These are phyloP conservation scores for Fusarium lyarnte DNA, from an alignment of 2,329 filamentous ascomycete species.

Conservation along the genomic window DNA sequence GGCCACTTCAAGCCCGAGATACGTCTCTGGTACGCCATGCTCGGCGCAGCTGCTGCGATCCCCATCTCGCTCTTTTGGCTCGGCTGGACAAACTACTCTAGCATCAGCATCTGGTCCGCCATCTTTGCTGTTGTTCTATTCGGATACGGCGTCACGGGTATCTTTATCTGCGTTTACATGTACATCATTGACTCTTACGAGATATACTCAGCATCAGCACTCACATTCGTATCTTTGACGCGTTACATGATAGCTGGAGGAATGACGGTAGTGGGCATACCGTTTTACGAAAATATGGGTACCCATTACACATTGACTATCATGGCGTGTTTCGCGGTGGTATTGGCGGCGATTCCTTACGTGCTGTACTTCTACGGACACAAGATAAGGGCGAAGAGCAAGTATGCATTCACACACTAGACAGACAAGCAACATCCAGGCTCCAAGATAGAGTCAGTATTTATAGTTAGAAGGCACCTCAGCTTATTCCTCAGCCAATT, in stretches of 20 bases:
- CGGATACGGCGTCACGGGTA: conserved; percentile 52
- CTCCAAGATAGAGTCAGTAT: neutral
- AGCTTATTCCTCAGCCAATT: neutral
- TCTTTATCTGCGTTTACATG: conserved; percentile 48
- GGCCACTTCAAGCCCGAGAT: conserved; percentile 49
- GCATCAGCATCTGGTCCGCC: conserved; percentile 56
- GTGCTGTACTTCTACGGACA: conserved; percentile 40
- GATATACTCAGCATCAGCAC: conserved; percentile 47
- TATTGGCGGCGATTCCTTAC: conserved; percentile 46
- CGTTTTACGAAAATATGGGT: conserved; percentile 48
- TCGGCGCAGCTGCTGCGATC: conserved; percentile 53
- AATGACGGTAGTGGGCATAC: conserved; percentile 48
- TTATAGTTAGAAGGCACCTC: fast-evolving
- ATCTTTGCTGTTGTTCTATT: conserved; percentile 55
- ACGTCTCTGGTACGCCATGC: conserved; percentile 55
- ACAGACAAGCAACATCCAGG: neutral
- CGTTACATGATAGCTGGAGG: conserved; percentile 47
- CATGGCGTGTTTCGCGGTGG: conserved; percentile 43
- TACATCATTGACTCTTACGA: conserved; percentile 51
- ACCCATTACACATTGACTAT: conserved; percentile 48
- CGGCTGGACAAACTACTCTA: conserved; percentile 56
- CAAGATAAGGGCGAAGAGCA: conserved; percentile 33
- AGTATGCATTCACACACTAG: conserved; percentile 21
- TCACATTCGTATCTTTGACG: conserved; percentile 45
- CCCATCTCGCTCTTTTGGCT: conserved; percentile 62